Evolutionary conservation across 2,329 filamentous ascomycete species (phyloP), one percentile per base, ranked within the genome.

Genomic region (Colletotrichum musicola): DNA sequence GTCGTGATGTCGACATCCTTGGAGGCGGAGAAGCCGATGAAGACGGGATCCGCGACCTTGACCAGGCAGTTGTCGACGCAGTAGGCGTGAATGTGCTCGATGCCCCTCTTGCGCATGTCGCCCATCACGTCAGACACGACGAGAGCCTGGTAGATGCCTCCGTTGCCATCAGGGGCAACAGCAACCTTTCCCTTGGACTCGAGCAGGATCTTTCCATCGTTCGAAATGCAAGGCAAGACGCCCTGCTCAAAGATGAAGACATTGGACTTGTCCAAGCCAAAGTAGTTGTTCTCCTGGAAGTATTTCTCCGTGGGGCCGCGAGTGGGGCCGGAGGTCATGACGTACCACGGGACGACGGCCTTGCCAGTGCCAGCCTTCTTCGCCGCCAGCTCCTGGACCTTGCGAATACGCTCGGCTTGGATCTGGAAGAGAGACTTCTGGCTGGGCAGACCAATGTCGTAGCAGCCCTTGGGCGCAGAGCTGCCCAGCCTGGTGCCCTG

Each of bases 31-130:
- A 98, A 98, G 74, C 96, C 96, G 75, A 98, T 91, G 84, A 99
- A 98, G 74, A 94, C 88, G 14, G 96, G 96, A 77, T 99, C 96
- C 30, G 95, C 95, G n/a, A 99, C 95, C 83, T 94, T 95, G 79
- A 97, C 95, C n/a, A 99, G 88, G 84, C 95, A 98, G 86, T 99
- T 99, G 84, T 99, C 96, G 53, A 99, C 96, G 77, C 96, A 98
- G 87, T 98, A 98, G 55, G 95, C 92, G 81, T 99, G 95, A 71
- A 99, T 92, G 84, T 99, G 96, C 86, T 97, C 83, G 77, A 98
- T 92, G 57, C 94, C 95, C 65, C 95, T 93, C 82, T 90, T 90
- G 74, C 89, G 88, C 92, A 99, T 96, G 81, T 98, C 94, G 51
- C 90, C 88, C 57, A 97, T 89, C 46, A 97, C 92, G 63, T 92